These are phyloP conservation scores for Metschnikowia picachoensis DNA, from an alignment of 805 yeast species.

Conservation along the genomic window DNA sequence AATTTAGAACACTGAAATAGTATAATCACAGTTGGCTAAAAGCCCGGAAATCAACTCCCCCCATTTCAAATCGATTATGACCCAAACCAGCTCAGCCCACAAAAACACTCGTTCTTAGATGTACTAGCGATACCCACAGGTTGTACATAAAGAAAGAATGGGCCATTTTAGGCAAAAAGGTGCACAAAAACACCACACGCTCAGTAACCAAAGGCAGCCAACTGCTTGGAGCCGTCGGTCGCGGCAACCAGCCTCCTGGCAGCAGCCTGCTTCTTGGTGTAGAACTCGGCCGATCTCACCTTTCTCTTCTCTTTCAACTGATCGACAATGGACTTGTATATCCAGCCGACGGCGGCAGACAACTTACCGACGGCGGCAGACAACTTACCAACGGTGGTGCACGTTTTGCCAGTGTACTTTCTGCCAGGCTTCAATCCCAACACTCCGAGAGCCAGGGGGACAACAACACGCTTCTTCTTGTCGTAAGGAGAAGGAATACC, in stretches of 20 bases:
- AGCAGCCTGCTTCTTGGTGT: constrained; percentile 97
- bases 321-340: constrained; percentile 97
- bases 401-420: constrained; percentile 99
- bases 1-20: no score
- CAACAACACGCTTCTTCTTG: constrained; percentile 99
- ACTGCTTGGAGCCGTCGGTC: constrained; percentile 86
- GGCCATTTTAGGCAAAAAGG: not conserved
- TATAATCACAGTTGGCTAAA: no score
- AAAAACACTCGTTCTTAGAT: constrained; percentile 8
- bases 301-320: constrained; percentile 99
- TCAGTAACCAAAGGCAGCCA: constrained; percentile 98
- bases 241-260: constrained; percentile 89
- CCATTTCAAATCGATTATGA: no score
- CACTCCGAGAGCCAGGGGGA: constrained; percentile 99
- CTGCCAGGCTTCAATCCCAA: constrained; percentile 99
- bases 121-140: constrained; percentile 16
- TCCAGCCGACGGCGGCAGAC: constrained; percentile 98
- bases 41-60: no score
- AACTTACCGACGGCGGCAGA: constrained; percentile 93
- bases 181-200: constrained; percentile 13
- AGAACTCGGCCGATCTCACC: constrained; percentile 98
- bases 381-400: constrained; percentile 92
- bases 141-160: constrained; percentile 15
- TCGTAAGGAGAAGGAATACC: constrained; percentile 99
- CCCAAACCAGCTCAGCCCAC: no score